Base-by-base conservation (phyloP, 305 asterid genomes). In the Fraxinus velutina region DNA sequence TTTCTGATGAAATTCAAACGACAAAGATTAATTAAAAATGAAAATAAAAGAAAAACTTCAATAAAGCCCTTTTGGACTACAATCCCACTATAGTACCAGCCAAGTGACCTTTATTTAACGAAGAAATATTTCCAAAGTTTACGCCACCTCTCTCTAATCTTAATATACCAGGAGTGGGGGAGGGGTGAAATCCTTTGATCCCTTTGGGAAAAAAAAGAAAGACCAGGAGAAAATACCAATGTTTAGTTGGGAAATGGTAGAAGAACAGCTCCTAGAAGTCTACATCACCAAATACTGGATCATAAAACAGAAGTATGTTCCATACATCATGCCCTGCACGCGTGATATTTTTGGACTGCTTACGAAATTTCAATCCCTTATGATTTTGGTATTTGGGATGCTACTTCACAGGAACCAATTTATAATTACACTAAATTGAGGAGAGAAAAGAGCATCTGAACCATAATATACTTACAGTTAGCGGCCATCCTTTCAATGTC, bases 401-500 rank as follows among this genome's bases (percentile, higher is more conserved):
- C n/a, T 62, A 62, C 32, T 62, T 22, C 33, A 62, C 32, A 22
- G 33, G 29, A 62, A 62, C 72, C 32, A 62, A 62, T 21, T 9
- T 22, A 62, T 22, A 62, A 62, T 62, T 62, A 2, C n/a, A 8
- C 33, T 22, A 62, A 62, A 22, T 62, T 21, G 32, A 62, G 32
- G 30, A 62, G 33, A 21, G 72, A 60, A 60, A 19, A 6, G 32
- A 62, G 72, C 72, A 22, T 62, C 32, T 68, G 72, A 42, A 68
- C 42, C 32, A 42, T 82, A 60, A 81, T 66, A 74, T 73, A 91
- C 91, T 84, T 79, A 90, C 90, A 64, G 99, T 94, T 76, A 94
- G 89, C 47, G 99, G 99, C 99, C 99, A 96, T 83, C 99, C 99
- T 88, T 91, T 96, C 95, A 96, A 81, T 57, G 99, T 96, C 92